Conservation (phyloP, 441 rosid species). For the Melastoma candidum region DNA sequence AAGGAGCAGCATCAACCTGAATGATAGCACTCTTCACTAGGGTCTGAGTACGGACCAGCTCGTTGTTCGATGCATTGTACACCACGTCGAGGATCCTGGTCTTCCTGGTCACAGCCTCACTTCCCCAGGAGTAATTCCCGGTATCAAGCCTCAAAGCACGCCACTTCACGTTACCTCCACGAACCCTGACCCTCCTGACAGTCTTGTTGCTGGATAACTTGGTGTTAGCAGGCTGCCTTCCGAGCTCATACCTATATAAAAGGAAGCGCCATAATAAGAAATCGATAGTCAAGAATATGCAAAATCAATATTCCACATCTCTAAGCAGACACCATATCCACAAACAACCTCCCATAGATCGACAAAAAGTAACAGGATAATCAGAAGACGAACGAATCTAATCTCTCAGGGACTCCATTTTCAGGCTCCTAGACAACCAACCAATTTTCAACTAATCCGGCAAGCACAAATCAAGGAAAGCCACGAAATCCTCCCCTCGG, state of each 20-base stretch:
- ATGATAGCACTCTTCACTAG: constrained; percentile 53
- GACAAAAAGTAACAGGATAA: too few relatives aligned
- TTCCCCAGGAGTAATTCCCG: constrained; percentile 59
- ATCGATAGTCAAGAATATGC: too few relatives aligned
- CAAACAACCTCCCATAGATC: too few relatives aligned
- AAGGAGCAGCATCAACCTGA: constrained; percentile 59
- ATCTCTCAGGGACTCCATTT: too few relatives aligned
- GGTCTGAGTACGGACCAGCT: constrained; percentile 61
- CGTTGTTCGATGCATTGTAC: constrained; percentile 59
- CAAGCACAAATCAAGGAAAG: too few relatives aligned
- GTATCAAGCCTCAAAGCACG: constrained; percentile 53
- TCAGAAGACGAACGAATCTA: too few relatives aligned
- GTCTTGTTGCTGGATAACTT: constrained; percentile 61
- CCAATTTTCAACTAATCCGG: background rate
- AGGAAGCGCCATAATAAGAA: background rate
- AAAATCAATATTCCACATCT: too few relatives aligned
- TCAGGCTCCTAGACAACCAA: background rate
- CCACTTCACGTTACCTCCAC: constrained; percentile 63
- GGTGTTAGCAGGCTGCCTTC: constrained; percentile 56
- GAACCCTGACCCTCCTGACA: constrained; percentile 48
- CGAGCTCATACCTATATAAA: constrained; percentile 41
- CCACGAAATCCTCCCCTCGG: too few relatives aligned
- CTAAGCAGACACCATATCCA: too few relatives aligned
- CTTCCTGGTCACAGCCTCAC: constrained; percentile 56
- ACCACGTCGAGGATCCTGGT: constrained; percentile 56